phyloP scores from a whole-genome alignment of 2,329 filamentous ascomycete species.

The Fusarium penzigii region DNA sequence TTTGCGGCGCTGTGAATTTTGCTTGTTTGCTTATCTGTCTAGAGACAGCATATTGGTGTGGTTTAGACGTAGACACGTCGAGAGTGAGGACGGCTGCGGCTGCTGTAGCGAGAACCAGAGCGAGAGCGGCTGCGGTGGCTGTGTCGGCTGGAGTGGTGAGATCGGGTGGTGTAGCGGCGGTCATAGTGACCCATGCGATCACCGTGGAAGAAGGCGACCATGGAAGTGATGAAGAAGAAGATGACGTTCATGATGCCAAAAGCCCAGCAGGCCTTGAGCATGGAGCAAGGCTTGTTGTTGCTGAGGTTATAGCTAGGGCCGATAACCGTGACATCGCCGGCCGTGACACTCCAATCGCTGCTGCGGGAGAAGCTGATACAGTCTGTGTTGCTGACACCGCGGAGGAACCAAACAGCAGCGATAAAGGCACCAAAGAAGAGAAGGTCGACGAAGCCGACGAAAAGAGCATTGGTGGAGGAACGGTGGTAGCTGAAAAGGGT shows the following conservation, averaged over 20 bases:
- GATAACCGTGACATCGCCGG: conserved; percentile 62
- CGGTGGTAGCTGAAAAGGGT: conserved; percentile 69
- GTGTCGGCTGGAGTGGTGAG: conserved; percentile 41
- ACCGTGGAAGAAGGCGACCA: conserved; percentile 66
- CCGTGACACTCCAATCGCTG: conserved; percentile 54
- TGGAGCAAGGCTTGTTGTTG: conserved; percentile 77
- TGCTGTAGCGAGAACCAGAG: conserved; percentile 39
- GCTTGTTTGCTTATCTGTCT: conserved; percentile 4
- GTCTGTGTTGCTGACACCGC: conserved; percentile 61
- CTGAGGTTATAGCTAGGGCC: conserved; percentile 53
- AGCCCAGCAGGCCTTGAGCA: conserved; percentile 90
- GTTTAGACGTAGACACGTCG: conserved; percentile 49
- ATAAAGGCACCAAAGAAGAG: conserved; percentile 65
- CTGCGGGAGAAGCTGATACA: conserved; percentile 62
- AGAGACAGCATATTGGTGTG: neutral
- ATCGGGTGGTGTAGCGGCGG: conserved; percentile 33
- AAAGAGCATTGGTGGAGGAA: conserved; percentile 59
- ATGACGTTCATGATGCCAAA: conserved; percentile 86
- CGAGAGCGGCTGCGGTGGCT: conserved; percentile 42
- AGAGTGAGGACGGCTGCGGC: conserved; percentile 50
- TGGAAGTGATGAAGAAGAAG: conserved; percentile 75
- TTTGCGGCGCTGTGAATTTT: conserved; percentile 2
- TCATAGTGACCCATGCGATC: conserved; percentile 50
- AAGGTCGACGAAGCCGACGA: conserved; percentile 62
- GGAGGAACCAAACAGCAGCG: conserved; percentile 60